phyloP scores from a whole-genome alignment of 1,284 basidiomycete species.

The Apiotrichum sp. region DNA sequence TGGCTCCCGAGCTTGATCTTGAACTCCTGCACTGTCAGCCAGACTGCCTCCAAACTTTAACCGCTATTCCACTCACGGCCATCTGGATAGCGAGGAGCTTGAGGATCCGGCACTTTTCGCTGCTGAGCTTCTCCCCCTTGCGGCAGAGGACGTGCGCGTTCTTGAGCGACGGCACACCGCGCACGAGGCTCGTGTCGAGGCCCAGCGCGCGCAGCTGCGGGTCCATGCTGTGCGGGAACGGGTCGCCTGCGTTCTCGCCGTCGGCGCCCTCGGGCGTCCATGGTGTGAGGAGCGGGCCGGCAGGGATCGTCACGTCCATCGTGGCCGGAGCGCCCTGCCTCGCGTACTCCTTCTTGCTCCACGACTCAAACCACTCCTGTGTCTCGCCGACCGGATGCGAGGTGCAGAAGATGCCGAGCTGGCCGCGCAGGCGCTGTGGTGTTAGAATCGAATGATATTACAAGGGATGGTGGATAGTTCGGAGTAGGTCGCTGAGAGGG shows the following conservation, averaged over 20 bases:
- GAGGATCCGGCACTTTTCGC: conserved; percentile 80
- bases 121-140: conserved; percentile 68
- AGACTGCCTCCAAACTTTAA: not conserved
- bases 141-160: conserved; percentile 78
- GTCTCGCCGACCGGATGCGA: conserved; percentile 82
- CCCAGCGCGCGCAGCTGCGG: conserved; percentile 90
- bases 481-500: too few species aligned
- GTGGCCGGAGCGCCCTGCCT: conserved; percentile 76
- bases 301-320: conserved; percentile 68
- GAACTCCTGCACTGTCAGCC: conserved; percentile 50
- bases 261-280: conserved; percentile 47
- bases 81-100: conserved; percentile 82
- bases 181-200: conserved; percentile 73
- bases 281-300: conserved; percentile 51
- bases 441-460: not conserved
- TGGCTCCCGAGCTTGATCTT: conserved; percentile 63
- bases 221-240: conserved; percentile 94
- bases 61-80: conserved; percentile 51
- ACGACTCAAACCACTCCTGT: conserved; percentile 88
- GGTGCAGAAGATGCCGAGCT: conserved; percentile 89
- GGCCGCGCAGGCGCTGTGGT: conserved; percentile 77
- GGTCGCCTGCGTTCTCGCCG: conserved; percentile 55
- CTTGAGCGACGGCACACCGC: conserved; percentile 80
- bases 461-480: too few species aligned
- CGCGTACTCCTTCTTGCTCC: conserved; percentile 84